Base-by-base conservation (phyloP, 176 grass and related monocot species). In the Cenchrus purpureus region DNA sequence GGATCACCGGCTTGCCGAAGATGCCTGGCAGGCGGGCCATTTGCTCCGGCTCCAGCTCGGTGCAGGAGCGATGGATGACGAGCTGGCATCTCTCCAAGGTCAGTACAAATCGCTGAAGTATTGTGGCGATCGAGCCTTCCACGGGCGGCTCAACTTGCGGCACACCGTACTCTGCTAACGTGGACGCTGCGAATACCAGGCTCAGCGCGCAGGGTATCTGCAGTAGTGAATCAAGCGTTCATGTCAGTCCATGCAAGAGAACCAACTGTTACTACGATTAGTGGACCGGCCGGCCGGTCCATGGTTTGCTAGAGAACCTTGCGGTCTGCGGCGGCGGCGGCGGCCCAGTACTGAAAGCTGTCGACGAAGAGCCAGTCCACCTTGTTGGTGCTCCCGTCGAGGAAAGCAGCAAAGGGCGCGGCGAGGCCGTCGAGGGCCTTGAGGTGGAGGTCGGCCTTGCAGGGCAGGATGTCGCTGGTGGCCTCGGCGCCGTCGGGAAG, bases 301-400 rank as follows among this genome's bases (percentile, higher is more conserved):
- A 25, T 25, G 25, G 25, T 25, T 25, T 25, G 25, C 25, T 25
- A 25, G 25, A 25, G 25, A 25, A 25, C 25, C 25, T 25, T 25
- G 25, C 25, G 25, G 25, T 25, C 25, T 25, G 25, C 6, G 6
- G 72, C 72, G 25, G 72, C 50, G 12, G 72, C 22, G 12, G 49
- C 72, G 13, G 72, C 72, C 72, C 72, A 74, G 28, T 74, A 15
- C 6, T 54, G 50, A 15, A 56, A 75, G 25, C 10, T 75, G 73
- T 75, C 73, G 73, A 56, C 15, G 71, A 73, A 5, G 71, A 73
- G 2, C 48, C 48, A 53, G 22, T 73, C 11, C 22, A 49, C 4
- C 48, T n/a, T 11, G 20, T 0, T 8, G 51, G 3, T 12, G 51
- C 51, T 25, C 25, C 25, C 46, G n/a, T 50, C 12, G 4, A 73